Base-by-base conservation (phyloP, 2,329 filamentous ascomycete genomes). In the Pleoardoris graminearum region DNA sequence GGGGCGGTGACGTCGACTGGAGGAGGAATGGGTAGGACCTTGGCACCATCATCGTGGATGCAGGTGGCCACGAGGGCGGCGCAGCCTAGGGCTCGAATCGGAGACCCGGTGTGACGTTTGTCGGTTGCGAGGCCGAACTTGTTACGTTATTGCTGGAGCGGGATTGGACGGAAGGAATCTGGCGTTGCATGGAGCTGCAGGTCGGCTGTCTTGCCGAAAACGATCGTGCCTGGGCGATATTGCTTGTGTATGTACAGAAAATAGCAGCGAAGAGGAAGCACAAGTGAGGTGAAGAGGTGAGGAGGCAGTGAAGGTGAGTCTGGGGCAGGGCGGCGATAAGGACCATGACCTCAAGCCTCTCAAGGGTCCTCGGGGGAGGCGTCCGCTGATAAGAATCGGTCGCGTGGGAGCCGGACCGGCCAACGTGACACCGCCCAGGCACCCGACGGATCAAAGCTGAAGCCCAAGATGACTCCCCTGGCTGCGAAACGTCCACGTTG, bases 21-120 rank as follows among this genome's bases (percentile, higher is more conserved):
- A 69, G 67, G 29, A 69, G 61, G 64, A 76, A 77, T 50, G 72
- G 70, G 63, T 74, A 79, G 53, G 75, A 75, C 60, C 75, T 72
- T 63, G 77, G 75, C 63, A 77, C 76, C 67, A 79, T 74, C 75
- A 78, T 78, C 39, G 47, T 60, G 60, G 54, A 58, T 60, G 65
- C 67, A 63, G 69, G 66, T 60, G 63, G n/a, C n/a, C n/a, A n/a
- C n/a, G n/a, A n/a, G n/a, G n/a, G n/a, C n/a, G n/a, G n/a, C n/a
- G n/a, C n/a, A n/a, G n/a, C n/a, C 32, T 19, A 38, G 44, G 22
- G 16, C n/a, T 25, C 11, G 44, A 11, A 44, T 25, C 43, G 42
- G 48, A 49, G 22, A 53, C 51, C 52, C 55, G 66, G 60, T 35
- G 50, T 71, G 68, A 72, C 65, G 69, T 68, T 65, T 50, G 37